Percentiles rank a stretch among this genome's conserved stretches.
phyloP scores from a whole-genome alignment of 352 stramenopile genomes.

The Phytophthora idaei region DNA sequence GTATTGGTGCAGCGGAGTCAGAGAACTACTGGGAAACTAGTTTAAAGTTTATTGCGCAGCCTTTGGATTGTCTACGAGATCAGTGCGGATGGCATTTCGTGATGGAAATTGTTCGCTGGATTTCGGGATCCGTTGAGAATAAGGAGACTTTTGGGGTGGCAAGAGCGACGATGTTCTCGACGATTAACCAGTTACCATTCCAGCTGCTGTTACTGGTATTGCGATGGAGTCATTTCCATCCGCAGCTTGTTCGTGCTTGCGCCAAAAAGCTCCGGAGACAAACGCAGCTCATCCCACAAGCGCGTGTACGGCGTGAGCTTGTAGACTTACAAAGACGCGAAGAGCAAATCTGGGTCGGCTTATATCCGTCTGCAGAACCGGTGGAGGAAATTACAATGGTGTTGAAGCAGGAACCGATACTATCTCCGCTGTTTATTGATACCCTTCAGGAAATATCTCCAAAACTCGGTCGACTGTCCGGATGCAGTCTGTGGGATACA shows the following conservation, averaged over 20 bases:
- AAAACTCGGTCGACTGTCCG: constrained; percentile 41
- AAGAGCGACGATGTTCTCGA: constrained; percentile 39
- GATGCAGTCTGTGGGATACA: constrained; percentile 69
- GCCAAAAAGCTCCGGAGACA: constrained; percentile 57
- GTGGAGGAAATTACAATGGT: neutral
- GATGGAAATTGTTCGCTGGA: constrained; percentile 50
- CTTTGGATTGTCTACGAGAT: constrained; percentile 44
- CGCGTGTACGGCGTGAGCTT: constrained; percentile 46
- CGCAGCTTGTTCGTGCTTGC: constrained; percentile 40
- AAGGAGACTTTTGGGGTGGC: constrained; percentile 10
- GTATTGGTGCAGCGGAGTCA: neutral
- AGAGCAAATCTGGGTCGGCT: constrained; percentile 35
- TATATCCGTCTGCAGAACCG: constrained; percentile 21
- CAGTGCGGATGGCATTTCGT: constrained; percentile 67
- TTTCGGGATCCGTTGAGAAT: neutral
- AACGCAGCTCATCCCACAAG: constrained; percentile 51
- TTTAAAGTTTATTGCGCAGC: constrained; percentile 24
- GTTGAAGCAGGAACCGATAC: neutral
- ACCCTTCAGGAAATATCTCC: neutral
- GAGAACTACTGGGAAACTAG: constrained; percentile 7
- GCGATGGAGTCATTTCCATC: constrained; percentile 79
- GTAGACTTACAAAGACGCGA: constrained; percentile 31
- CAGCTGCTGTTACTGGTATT: constrained; percentile 70
- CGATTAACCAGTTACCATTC: constrained; percentile 60
- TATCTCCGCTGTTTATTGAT: constrained; percentile 6